Evolutionary conservation across 2,329 filamentous ascomycete species (phyloP).

Genomic region (Epicoccum sorghinum): DNA sequence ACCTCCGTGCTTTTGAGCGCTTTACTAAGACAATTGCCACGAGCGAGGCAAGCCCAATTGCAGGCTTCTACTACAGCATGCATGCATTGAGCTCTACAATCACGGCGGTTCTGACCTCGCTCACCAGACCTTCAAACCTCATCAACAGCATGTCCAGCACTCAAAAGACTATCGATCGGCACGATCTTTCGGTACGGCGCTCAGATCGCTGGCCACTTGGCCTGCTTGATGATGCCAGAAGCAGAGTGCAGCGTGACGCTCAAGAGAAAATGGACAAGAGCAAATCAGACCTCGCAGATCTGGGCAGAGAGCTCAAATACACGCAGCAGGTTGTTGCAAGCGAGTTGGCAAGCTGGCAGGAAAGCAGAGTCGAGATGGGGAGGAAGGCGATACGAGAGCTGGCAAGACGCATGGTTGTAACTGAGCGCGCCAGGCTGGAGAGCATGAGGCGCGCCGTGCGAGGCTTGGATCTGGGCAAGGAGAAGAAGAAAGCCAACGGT

Average conservation of each 20-base stretch:
- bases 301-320: slow-evolving; percentile 85
- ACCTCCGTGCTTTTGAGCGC: slow-evolving; percentile 73
- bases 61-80: slow-evolving; percentile 75
- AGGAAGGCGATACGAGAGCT: slow-evolving; percentile 76
- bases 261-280: slow-evolving; percentile 77
- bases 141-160: slow-evolving; percentile 77
- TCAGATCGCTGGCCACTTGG: slow-evolving; percentile 80
- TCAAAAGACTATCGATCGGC: slow-evolving; percentile 78
- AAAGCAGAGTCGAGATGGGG: slow-evolving; percentile 80
- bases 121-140: slow-evolving; percentile 78
- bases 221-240: slow-evolving; percentile 84
- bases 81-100: slow-evolving; percentile 84
- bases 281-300: slow-evolving; percentile 70
- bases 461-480: slow-evolving; percentile 44
- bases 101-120: slow-evolving; percentile 76
- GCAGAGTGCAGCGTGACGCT: slow-evolving; percentile 81
- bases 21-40: slow-evolving; percentile 71
- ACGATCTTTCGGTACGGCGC: slow-evolving; percentile 74
- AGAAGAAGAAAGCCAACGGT: background rate
- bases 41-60: slow-evolving; percentile 74
- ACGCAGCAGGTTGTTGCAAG: slow-evolving; percentile 92
- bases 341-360: slow-evolving; percentile 93
- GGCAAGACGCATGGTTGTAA: slow-evolving; percentile 77
- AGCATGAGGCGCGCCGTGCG: slow-evolving; percentile 81
- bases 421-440: slow-evolving; percentile 79